Percentiles rank a stretch among this genome's conserved stretches.
phyloP scores from a whole-genome alignment of 2,329 filamentous ascomycete species.

The Diplodia seriata region DNA sequence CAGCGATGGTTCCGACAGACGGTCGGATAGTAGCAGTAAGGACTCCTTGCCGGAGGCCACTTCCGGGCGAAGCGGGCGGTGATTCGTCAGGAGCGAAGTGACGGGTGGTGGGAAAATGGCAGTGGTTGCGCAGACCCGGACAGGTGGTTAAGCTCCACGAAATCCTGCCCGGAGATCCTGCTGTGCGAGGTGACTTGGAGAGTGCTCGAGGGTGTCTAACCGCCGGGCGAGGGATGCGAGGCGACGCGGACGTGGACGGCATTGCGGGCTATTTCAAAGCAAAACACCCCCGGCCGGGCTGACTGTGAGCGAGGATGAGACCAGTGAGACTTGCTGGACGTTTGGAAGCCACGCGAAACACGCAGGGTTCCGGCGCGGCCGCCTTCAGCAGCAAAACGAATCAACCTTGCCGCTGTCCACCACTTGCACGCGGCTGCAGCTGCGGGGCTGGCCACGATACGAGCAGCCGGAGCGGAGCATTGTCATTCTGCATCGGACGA shows the following conservation, averaged over 20 bases:
- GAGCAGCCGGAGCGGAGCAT: conserved; percentile 6
- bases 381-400: conserved; percentile 19
- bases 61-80: conserved; percentile 6
- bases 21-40: not conserved
- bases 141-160: conserved; percentile 18
- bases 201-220: not conserved
- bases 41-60: conserved; percentile 27
- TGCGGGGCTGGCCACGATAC: conserved; percentile 26
- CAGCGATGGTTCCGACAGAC: conserved; percentile 9
- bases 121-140: conserved; percentile 29
- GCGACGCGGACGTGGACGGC: conserved; percentile 21
- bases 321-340: conserved; percentile 24
- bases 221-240: conserved; percentile 1
- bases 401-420: not conserved
- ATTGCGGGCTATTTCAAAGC: conserved; percentile 18
- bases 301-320: conserved; percentile 20
- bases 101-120: conserved; percentile 9
- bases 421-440: not conserved
- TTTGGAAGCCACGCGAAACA: conserved; percentile 31
- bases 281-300: conserved; percentile 19
- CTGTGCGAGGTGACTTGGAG: conserved; percentile 6
- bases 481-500: conserved; percentile 1
- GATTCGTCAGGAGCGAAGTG: conserved; percentile 26
- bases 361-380: conserved; percentile 15
- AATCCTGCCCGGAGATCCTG: conserved; percentile 29